Evolutionary conservation across 148 eudicot genomes (phyloP).

Genomic region (Linanthus parryae): DNA sequence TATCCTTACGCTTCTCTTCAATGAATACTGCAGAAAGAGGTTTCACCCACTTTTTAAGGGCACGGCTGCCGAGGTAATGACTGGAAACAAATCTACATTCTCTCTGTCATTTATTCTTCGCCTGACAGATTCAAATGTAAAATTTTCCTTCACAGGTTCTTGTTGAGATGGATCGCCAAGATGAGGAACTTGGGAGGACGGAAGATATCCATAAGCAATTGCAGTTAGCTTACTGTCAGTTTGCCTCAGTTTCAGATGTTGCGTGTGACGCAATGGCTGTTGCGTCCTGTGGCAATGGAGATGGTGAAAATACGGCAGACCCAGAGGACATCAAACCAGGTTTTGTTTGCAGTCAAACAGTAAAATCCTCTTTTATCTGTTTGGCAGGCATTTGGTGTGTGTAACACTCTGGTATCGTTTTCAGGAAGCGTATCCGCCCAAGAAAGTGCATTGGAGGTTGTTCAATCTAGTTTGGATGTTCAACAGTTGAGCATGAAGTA

Average conservation of each 20-base stretch:
- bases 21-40: conserved; percentile 70
- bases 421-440: too few relatives aligned
- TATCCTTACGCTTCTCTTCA: conserved; percentile 59
- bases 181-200: conserved; percentile 47
- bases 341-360: neutral
- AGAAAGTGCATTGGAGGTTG: too few relatives aligned
- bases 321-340: conserved; percentile 24
- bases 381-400: too few relatives aligned
- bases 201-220: conserved; percentile 49
- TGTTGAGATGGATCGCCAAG: conserved; percentile 76
- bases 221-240: conserved; percentile 55
- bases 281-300: conserved; percentile 19
- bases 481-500: too few relatives aligned
- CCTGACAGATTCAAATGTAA: neutral
- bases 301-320: conserved; percentile 10
- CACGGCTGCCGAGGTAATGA: conserved; percentile 56
- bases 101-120: neutral
- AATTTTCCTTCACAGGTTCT: conserved; percentile 37
- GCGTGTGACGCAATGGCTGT: conserved; percentile 14
- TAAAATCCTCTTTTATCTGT: neutral
- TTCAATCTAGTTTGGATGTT: too few relatives aligned
- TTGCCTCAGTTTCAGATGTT: conserved; percentile 25
- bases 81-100: neutral
- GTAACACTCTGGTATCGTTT: too few relatives aligned
- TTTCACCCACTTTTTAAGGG: conserved; percentile 51